phyloP scores from a whole-genome alignment of 1,284 basidiomycete species.

The Rugosomyces carneus region DNA sequence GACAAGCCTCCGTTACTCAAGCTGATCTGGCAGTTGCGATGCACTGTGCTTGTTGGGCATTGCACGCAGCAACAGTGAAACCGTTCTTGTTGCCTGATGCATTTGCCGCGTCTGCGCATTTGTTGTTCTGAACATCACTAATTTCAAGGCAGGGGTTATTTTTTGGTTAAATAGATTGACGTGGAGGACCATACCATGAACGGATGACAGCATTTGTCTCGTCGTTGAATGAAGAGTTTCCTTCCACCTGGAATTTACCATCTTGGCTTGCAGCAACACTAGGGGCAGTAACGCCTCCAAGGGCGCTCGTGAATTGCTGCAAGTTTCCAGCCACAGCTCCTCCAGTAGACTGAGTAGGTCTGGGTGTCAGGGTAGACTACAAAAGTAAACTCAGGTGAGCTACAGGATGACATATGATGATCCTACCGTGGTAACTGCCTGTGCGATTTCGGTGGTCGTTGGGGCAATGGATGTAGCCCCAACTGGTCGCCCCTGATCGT shows the following conservation, averaged over 20 bases:
- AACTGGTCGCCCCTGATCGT: slow-evolving; percentile 30
- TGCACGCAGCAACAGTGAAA: slow-evolving; percentile 36
- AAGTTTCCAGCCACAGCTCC: slow-evolving; percentile 24
- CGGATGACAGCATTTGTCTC: slow-evolving; percentile 30
- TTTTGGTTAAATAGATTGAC: neutral
- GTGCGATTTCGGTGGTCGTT: slow-evolving; percentile 10
- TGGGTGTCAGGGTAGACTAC: neutral
- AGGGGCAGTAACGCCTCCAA: slow-evolving; percentile 32
- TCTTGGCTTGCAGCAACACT: slow-evolving; percentile 27
- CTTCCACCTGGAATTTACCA: slow-evolving; percentile 32
- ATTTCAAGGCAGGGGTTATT: neutral
- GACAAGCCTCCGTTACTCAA: slow-evolving; percentile 1
- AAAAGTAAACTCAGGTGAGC: neutral
- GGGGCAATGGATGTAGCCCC: slow-evolving; percentile 9
- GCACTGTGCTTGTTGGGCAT: slow-evolving; percentile 29
- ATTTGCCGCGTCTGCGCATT: slow-evolving; percentile 40
- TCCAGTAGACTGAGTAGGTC: slow-evolving; percentile 1
- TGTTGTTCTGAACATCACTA: slow-evolving; percentile 40
- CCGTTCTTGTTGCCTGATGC: slow-evolving; percentile 32
- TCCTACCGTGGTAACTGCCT: slow-evolving; percentile 6
- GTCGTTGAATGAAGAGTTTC: slow-evolving; percentile 29
- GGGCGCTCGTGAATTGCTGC: slow-evolving; percentile 30
- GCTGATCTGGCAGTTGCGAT: slow-evolving; percentile 17
- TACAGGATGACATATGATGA: neutral
- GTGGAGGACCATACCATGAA: slow-evolving; percentile 29